phyloP scores from a whole-genome alignment of 306 rosid species.

The Sesbania bispinosa region DNA sequence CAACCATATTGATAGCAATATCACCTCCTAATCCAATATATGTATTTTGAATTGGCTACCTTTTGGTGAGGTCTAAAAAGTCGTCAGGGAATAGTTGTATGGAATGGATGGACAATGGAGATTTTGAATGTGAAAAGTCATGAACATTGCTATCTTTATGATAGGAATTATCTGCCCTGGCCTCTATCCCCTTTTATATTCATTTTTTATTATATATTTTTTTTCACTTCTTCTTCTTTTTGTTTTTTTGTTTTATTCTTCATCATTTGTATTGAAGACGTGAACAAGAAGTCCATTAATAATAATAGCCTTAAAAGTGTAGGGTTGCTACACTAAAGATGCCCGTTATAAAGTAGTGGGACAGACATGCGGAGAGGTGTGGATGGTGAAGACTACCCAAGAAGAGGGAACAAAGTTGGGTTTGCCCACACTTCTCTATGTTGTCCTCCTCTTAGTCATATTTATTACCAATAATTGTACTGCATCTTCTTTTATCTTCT shows the following conservation, averaged over 20 bases:
- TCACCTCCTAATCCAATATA: not conserved
- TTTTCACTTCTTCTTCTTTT: not conserved
- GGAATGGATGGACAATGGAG: too few species aligned
- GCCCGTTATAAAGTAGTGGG: conserved; percentile 26
- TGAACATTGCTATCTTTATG: not conserved
- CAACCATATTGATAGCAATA: not conserved
- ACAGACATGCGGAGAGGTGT: not conserved
- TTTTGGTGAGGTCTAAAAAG: conserved; percentile 4
- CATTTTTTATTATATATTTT: too few species aligned
- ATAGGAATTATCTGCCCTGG: not conserved
- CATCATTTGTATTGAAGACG: not conserved
- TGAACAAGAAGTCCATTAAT: not conserved
- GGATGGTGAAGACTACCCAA: not conserved
- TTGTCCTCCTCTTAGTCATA: not conserved
- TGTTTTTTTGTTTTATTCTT: not conserved
- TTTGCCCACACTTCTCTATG: not conserved
- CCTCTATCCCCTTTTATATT: not conserved
- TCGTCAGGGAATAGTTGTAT: not conserved
- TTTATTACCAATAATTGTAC: not conserved
- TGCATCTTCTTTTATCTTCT: not conserved
- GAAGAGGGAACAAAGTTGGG: not conserved
- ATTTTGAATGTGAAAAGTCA: conserved; percentile 11
- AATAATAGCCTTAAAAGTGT: not conserved
- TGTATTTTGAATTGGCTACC: not conserved
- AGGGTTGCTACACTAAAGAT: not conserved